A percentile compares a stretch with the other conserved stretches of the same genome.
These are phyloP conservation scores for Aureoboletus auriporus DNA, from an alignment of 768 basidiomycete genomes.

Conservation along the genomic window DNA sequence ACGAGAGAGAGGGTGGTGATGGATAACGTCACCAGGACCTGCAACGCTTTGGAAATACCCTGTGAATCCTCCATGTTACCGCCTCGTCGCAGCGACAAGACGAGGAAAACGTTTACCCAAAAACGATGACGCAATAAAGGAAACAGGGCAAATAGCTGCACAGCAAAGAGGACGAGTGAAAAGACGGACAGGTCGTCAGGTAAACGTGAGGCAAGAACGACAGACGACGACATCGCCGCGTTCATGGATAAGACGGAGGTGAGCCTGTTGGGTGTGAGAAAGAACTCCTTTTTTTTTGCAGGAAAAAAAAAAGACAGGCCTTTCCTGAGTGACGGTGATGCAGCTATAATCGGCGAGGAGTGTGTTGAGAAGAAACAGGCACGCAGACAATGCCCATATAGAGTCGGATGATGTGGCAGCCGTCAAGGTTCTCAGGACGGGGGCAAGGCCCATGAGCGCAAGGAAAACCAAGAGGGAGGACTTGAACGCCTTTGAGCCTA, in stretches of 20 bases:
- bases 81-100: constrained; percentile 8
- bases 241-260: constrained; percentile 86
- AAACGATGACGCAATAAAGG: constrained; percentile 73
- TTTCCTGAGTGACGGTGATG: constrained; percentile 48
- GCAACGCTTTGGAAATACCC: constrained; percentile 45
- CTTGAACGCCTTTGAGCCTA: constrained; percentile 71
- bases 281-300: constrained; percentile 17
- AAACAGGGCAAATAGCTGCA: constrained; percentile 80
- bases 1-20: constrained; percentile 48
- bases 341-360: constrained; percentile 80
- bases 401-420: constrained; percentile 95
- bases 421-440: constrained; percentile 87
- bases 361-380: constrained; percentile 76
- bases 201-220: constrained; percentile 90
- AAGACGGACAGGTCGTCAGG: constrained; percentile 83
- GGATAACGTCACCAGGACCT: constrained; percentile 48
- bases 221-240: constrained; percentile 87
- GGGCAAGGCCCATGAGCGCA: constrained; percentile 84
- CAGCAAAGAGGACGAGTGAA: constrained; percentile 79
- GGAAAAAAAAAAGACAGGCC: constrained; percentile 38
- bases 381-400: constrained; percentile 92
- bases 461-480: constrained; percentile 86
- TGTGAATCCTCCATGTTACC: constrained; percentile 28
- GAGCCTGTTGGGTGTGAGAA: constrained; percentile 45
- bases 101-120: constrained; percentile 44